Evolutionary conservation across 805 yeast species (phyloP), one percentile per base, ranked within the genome.

Genomic region (Hanseniaspora pseudoguilliermondii): DNA sequence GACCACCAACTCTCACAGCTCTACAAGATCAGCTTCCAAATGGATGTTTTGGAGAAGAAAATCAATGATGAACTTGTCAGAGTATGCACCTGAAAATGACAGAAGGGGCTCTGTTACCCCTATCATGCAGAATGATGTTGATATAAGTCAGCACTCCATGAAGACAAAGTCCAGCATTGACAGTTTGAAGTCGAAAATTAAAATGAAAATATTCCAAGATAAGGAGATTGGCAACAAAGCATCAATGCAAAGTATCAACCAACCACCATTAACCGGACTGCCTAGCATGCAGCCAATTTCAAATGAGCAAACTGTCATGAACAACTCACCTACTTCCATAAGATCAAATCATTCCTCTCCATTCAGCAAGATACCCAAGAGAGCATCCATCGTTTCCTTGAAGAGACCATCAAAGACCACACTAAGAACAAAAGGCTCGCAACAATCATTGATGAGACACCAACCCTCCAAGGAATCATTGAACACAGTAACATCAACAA

Each of bases 31-130:
- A 34, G 32, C 55, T 3, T 54, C 57, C 7, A 54, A 34, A 35
- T 69, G 72, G 72, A 69, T 65, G 54, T 69, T 69, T 53, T 69
- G 72, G 72, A 66, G 65, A 49, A 64, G 61, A 50, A 60, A 58
- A 43, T 56, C 58, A 15, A 51, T 51, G 47, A 40, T 46, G 40
- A 47, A 35, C 35, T 36, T 56, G 29, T 50, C 54, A 18, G 58
- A 56, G 2, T 32, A 36, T 16, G 41, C 49, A 3, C 21, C 16
- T 5, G 44, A 49, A 5, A 36, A 29, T 34, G 48, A 48, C 15
- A 25, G 48, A 38, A 25, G 43, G 20, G 38, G 38, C 3, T 46
- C 48, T n/a, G 39, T 34, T 2, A 20, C 49, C 3, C 40, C 49
- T 8, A 32, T 23, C 3, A 23, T 36, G 29, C 21, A 23, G 7